Conservation (phyloP, 148 eudicot species). For the Fallopia convolvulus region DNA sequence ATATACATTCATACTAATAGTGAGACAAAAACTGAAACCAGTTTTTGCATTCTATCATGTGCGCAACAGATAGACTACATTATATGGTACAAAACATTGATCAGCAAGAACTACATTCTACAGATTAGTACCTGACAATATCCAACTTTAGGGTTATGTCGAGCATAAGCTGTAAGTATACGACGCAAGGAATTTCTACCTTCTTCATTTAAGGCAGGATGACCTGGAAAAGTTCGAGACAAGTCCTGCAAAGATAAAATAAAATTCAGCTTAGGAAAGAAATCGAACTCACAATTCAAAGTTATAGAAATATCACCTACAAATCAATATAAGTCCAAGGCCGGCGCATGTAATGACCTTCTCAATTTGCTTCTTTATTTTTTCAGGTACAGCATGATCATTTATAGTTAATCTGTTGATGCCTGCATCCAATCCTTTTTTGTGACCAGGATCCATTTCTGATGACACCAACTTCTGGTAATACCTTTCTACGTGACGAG, state of each 20-base stretch:
- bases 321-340: conserved; percentile 58
- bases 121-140: conserved; percentile 73
- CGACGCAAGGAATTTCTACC: conserved; percentile 86
- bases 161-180: conserved; percentile 83
- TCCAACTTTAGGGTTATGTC: conserved; percentile 88
- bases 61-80: too few relatives aligned
- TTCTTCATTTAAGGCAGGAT: conserved; percentile 84
- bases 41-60: not conserved
- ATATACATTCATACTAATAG: not conserved
- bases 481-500: conserved; percentile 61
- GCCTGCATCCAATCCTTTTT: conserved; percentile 13
- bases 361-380: conserved; percentile 87
- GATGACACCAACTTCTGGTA: conserved; percentile 62
- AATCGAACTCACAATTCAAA: conserved; percentile 22
- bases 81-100: not conserved
- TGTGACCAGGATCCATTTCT: conserved; percentile 30
- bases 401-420: conserved; percentile 11
- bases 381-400: conserved; percentile 32
- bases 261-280: conserved; percentile 42
- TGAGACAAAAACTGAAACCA: not conserved
- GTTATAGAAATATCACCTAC: conserved; percentile 62
- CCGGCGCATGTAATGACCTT: conserved; percentile 84
- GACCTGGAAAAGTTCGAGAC: conserved; percentile 93
- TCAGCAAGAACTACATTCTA: conserved; percentile 1
- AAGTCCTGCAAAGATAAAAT: conserved; percentile 63